Evolutionary conservation across 2,329 filamentous ascomycete species (phyloP), one percentile per base, ranked within the genome.

Genomic region (Xylariaceae sp.): DNA sequence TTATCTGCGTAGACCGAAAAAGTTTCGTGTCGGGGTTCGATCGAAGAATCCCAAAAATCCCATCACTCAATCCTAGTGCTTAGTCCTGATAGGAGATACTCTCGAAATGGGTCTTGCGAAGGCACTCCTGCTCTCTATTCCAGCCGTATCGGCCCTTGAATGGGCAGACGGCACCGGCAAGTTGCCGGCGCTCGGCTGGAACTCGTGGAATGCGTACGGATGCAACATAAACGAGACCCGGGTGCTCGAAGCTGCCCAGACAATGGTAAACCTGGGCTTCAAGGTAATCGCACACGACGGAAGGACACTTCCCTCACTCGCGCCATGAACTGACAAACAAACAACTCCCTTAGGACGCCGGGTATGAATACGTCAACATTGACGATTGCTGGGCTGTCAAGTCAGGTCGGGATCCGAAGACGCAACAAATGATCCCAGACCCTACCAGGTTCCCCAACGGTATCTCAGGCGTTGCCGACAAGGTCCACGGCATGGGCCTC

Each of bases 331-430:
- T 24, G 21, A 24, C 21, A 24, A 11, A 8, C 70, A 63, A n/a
- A n/a, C n/a, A n/a, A n/a, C n/a, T n/a, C n/a, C n/a, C 75, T 19
- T 66, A 68, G 52, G 70, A 73, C 28, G 62, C 68, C 3, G 76
- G 76, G 2, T 79, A 79, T 51, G 57, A 69, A 14, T 78, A 80
- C 38, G 68, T 81, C 40, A 75, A 76, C 42, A 70, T 77, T 41
- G 77, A 83, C 56, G 79, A 83, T 53, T 81, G 78, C 60, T 84
- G 71, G 73, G 67, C 66, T 6, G 47, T 67, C 39, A 67, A 71
- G 46, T 52, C 50, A 8, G 43, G 51, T 4, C 62, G 71, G 5
- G 63, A 74, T 46, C 52, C 51, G n/a, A 55, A 40, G 4, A 73
- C 65, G 0, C 49, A 62, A 1, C 59, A 68, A 28, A 64, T 77